phyloP scores from a whole-genome alignment of 495 filamentous ascomycete genomes.

The Pyrenopolyporus hunteri region DNA sequence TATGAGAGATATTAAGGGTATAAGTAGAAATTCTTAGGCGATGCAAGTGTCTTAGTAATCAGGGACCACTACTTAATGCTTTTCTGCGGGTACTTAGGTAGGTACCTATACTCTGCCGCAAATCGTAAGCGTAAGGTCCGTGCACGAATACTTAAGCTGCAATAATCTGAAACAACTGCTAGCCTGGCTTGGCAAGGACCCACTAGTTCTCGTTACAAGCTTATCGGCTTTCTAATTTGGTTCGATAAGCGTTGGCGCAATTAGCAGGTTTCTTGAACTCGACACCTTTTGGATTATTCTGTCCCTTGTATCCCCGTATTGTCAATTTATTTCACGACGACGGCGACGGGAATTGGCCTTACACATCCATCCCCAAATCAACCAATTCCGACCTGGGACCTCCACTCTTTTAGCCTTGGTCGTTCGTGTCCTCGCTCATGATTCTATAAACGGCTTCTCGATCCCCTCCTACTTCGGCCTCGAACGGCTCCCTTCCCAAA shows the following conservation, averaged over 20 bases:
- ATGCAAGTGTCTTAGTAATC: too few relatives aligned
- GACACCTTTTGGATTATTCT: constrained; percentile 42
- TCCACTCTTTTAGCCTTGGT: neutral
- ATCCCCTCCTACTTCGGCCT: constrained; percentile 19
- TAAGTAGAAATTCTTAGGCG: too few relatives aligned
- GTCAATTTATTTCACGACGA: constrained; percentile 11
- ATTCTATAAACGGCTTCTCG: constrained; percentile 17
- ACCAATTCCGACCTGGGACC: neutral
- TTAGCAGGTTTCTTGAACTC: constrained; percentile 26
- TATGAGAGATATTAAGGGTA: too few relatives aligned
- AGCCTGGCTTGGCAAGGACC: constrained; percentile 21
- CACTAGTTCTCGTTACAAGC: constrained; percentile 19
- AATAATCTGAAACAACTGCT: constrained; percentile 25
- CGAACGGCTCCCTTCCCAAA: constrained; percentile 30
- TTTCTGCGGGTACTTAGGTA: too few relatives aligned
- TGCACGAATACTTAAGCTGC: neutral
- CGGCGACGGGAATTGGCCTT: constrained; percentile 24
- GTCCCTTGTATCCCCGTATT: constrained; percentile 25
- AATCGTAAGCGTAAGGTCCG: neutral
- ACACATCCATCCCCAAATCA: constrained; percentile 1
- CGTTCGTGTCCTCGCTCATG: constrained; percentile 16
- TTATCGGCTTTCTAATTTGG: constrained; percentile 36
- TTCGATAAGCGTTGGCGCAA: constrained; percentile 34
- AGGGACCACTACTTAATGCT: too few relatives aligned
- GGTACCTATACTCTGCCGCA: neutral